phyloP scores from a whole-genome alignment of 1,284 basidiomycete genomes.

The Cystobasidiaceae sp. region DNA sequence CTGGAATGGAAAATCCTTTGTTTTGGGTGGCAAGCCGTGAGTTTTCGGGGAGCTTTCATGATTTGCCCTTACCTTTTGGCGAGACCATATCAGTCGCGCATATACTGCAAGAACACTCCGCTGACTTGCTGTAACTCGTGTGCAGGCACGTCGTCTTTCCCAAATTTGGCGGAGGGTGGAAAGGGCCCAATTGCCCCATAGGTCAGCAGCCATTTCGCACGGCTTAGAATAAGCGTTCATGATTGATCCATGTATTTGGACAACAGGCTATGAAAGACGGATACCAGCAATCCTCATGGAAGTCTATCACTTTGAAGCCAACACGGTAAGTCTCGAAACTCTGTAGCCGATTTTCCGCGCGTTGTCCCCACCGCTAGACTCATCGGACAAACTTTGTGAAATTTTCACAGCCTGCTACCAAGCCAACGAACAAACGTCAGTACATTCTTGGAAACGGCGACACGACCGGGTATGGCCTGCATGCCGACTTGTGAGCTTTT shows the following conservation, averaged over 20 bases:
- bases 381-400: not conserved
- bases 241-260: no score
- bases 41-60: not conserved
- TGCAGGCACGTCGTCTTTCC: not conserved
- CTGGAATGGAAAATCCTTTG: not conserved
- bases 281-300: not conserved
- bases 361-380: not conserved
- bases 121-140: not conserved
- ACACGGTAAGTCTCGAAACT: no score
- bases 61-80: no score
- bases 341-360: no score
- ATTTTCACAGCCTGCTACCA: not conserved
- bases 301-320: not conserved
- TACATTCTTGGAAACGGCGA: conserved; percentile 7
- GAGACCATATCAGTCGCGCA: no score
- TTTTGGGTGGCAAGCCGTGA: not conserved
- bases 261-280: not conserved
- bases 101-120: no score
- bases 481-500: not conserved
- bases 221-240: no score
- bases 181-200: not conserved
- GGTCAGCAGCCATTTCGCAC: no score
- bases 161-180: not conserved
- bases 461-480: conserved; percentile 9
- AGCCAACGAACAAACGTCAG: not conserved